Conservation (phyloP, 306 rosid species). For the Betula pendula region DNA sequence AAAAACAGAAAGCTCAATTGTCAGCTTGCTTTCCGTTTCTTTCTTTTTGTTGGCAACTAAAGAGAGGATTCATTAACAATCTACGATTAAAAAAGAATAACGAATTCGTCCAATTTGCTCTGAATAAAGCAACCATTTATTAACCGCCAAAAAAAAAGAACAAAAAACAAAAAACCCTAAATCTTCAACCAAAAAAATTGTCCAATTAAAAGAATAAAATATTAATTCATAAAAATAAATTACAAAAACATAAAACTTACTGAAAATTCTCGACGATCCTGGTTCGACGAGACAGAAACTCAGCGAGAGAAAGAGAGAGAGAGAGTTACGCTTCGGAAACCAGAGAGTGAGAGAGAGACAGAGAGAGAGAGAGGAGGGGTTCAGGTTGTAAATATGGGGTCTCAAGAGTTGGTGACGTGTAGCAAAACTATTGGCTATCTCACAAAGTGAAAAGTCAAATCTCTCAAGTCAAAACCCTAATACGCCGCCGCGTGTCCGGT, state of each 20-base stretch:
- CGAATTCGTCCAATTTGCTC: not conserved
- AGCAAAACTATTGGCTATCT: not conserved
- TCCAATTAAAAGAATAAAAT: no score
- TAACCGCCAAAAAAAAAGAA: not conserved
- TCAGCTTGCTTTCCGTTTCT: not conserved
- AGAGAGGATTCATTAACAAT: constrained; percentile 1
- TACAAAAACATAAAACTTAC: constrained; percentile 35
- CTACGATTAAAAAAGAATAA: not conserved
- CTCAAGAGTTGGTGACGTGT: constrained; percentile 43
- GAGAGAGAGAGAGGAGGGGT: constrained; percentile 37
- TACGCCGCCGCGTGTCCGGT: constrained; percentile 40
- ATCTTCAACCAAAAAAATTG: not conserved
- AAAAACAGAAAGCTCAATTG: not conserved
- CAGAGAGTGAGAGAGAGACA: constrained; percentile 20
- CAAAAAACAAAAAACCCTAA: not conserved
- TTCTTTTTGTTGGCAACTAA: constrained; percentile 9
- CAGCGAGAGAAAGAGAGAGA: constrained; percentile 24
- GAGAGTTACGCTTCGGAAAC: constrained; percentile 18
- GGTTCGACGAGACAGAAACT: constrained; percentile 36
- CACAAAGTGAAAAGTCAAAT: constrained; percentile 49
- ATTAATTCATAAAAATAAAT: not conserved
- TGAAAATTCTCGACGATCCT: constrained; percentile 39
- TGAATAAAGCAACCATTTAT: not conserved
- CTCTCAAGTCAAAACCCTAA: not conserved
- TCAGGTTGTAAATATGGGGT: constrained; percentile 64